phyloP scores from a whole-genome alignment of 345 rosid species.

The Rubroshorea leprosula region DNA sequence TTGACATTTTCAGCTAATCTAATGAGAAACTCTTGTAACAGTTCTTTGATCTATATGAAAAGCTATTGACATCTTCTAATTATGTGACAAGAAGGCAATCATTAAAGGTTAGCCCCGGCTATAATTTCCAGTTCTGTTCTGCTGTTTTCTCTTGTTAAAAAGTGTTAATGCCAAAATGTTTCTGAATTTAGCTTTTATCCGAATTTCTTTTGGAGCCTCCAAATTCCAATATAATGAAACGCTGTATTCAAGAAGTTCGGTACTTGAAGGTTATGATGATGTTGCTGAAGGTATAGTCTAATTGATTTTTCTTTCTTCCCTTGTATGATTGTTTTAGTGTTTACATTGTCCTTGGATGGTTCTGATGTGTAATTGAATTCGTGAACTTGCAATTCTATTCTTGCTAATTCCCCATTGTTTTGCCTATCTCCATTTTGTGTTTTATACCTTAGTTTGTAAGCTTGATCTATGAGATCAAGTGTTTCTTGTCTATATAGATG shows the following conservation, averaged over 20 bases:
- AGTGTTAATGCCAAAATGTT: constrained; percentile 14
- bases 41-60: constrained; percentile 87
- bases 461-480: no score
- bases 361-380: constrained; percentile 1
- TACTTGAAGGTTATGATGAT: constrained; percentile 92
- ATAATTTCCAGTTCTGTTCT: constrained; percentile 2
- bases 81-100: constrained; percentile 98
- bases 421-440: no score
- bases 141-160: not conserved
- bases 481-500: no score
- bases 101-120: constrained; percentile 57
- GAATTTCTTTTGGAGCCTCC: constrained; percentile 90
- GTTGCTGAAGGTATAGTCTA: constrained; percentile 54
- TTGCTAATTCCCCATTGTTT: no score
- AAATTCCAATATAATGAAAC: constrained; percentile 87
- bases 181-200: constrained; percentile 70
- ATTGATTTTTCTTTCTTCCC: not conserved
- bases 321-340: not conserved
- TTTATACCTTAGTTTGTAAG: no score
- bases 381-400: not conserved
- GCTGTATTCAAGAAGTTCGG: constrained; percentile 80
- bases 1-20: constrained; percentile 20
- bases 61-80: constrained; percentile 76
- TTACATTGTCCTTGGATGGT: not conserved
- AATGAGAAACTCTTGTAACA: constrained; percentile 36